phyloP scores from a whole-genome alignment of 2,329 filamentous ascomycete genomes.

The Trichoderma koningii region DNA sequence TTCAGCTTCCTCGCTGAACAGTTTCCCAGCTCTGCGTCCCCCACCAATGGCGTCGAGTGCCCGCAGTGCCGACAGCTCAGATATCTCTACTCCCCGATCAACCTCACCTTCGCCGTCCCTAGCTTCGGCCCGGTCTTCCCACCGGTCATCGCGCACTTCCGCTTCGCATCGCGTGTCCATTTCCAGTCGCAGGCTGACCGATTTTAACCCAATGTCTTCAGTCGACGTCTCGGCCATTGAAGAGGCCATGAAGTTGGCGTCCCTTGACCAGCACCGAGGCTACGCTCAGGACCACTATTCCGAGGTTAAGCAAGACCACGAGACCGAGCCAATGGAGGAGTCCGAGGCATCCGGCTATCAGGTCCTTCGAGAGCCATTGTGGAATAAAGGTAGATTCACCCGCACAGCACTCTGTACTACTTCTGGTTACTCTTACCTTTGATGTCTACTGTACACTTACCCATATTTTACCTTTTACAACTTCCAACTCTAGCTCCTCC shows the following conservation, averaged over 20 bases:
- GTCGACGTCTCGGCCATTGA: constrained; percentile 60
- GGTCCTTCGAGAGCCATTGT: constrained; percentile 61
- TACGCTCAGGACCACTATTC: constrained; percentile 59
- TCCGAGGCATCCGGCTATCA: constrained; percentile 60
- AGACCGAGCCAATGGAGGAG: constrained; percentile 57
- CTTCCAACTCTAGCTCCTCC: neutral
- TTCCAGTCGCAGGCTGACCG: constrained; percentile 53
- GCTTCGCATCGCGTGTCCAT: constrained; percentile 54
- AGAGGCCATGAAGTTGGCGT: constrained; percentile 61
- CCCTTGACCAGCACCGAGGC: constrained; percentile 61
- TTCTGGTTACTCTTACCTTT: neutral
- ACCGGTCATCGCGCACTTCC: constrained; percentile 54
- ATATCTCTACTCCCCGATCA: constrained; percentile 58
- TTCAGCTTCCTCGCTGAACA: constrained; percentile 29
- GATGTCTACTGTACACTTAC: neutral
- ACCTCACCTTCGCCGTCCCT: constrained; percentile 53
- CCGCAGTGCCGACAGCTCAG: constrained; percentile 49
- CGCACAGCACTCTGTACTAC: neutral
- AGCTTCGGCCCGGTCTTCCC: constrained; percentile 51
- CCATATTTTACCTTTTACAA: neutral
- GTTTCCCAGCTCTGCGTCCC: constrained; percentile 34
- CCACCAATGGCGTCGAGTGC: constrained; percentile 28
- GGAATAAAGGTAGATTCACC: constrained; percentile 61
- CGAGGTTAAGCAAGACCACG: constrained; percentile 56
- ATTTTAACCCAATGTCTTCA: constrained; percentile 58